phyloP scores from a whole-genome alignment of 495 filamentous ascomycete genomes.

The Trichoderma reesei region DNA sequence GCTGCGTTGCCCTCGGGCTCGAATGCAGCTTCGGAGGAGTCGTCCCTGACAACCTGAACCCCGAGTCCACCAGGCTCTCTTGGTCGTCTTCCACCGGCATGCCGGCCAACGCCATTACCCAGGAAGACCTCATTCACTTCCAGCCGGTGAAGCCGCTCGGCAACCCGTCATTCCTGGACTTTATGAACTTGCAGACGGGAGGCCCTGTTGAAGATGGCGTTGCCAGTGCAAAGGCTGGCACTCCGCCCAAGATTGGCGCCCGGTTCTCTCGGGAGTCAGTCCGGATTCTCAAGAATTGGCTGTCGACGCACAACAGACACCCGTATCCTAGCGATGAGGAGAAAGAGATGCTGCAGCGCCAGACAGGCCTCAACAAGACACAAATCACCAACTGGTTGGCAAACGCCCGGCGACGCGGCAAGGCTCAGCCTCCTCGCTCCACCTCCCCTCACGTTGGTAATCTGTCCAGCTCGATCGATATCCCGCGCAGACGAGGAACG shows the following conservation, averaged over 20 bases:
- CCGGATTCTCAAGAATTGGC: conserved; percentile 68
- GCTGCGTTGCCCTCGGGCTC: conserved; percentile 65
- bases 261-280: conserved; percentile 65
- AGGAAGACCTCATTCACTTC: conserved; percentile 33
- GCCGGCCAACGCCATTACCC: conserved; percentile 35
- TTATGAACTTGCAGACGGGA: conserved; percentile 16
- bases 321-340: conserved; percentile 77
- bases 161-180: conserved; percentile 19
- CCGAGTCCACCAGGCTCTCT: conserved; percentile 21
- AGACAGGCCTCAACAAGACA: conserved; percentile 62
- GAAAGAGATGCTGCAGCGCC: conserved; percentile 59
- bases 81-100: conserved; percentile 37
- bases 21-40: conserved; percentile 54
- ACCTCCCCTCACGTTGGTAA: conserved; percentile 46
- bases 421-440: conserved; percentile 50
- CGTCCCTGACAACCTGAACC: conserved; percentile 12
- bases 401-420: conserved; percentile 70
- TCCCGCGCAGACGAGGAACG: conserved; percentile 43
- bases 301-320: conserved; percentile 60
- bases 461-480: conserved; percentile 54
- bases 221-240: conserved; percentile 27
- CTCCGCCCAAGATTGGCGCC: conserved; percentile 39
- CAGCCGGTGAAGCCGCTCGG: not conserved
- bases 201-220: conserved; percentile 14
- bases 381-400: conserved; percentile 85